Evolutionary conservation across 192 early-diverging fungal genomes (phyloP).

Genomic region (Coemansia sp.): DNA sequence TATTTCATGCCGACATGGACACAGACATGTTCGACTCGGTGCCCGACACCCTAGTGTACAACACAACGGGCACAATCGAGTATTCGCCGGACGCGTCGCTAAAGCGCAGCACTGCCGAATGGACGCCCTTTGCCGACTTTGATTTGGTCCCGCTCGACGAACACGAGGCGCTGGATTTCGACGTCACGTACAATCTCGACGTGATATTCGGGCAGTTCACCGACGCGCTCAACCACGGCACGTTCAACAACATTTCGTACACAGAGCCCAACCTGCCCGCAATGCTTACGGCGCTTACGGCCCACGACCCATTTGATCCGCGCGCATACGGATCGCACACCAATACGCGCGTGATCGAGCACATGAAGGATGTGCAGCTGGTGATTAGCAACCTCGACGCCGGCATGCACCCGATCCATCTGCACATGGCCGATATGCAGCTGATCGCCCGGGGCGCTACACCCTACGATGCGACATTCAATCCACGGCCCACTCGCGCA

Average conservation of each 20-base stretch:
- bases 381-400: slow-evolving; percentile 63
- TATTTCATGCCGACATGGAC: too few relatives aligned
- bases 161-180: slow-evolving; percentile 40
- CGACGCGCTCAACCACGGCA: not conserved
- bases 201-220: slow-evolving; percentile 59
- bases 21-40: too few relatives aligned
- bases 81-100: slow-evolving; percentile 5
- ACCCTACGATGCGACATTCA: too few relatives aligned
- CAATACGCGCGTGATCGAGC: slow-evolving; percentile 57
- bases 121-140: slow-evolving; percentile 56
- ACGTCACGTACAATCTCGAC: slow-evolving; percentile 54
- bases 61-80: slow-evolving; percentile 25
- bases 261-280: slow-evolving; percentile 43
- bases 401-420: slow-evolving; percentile 67
- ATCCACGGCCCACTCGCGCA: not conserved
- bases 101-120: slow-evolving; percentile 21
- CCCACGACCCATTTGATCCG: slow-evolving; percentile 47
- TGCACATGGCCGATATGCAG: slow-evolving; percentile 78
- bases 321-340: slow-evolving; percentile 61
- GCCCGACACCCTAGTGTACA: slow-evolving; percentile 36
- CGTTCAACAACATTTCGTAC: not conserved
- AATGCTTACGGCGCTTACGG: slow-evolving; percentile 57
- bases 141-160: slow-evolving; percentile 51
- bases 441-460: slow-evolving; percentile 64
- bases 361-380: slow-evolving; percentile 60